Evolutionary conservation across 2,329 filamentous ascomycete genomes (phyloP), one percentile per base, ranked within the genome.

Genomic region (Trichoderma atroviride): DNA sequence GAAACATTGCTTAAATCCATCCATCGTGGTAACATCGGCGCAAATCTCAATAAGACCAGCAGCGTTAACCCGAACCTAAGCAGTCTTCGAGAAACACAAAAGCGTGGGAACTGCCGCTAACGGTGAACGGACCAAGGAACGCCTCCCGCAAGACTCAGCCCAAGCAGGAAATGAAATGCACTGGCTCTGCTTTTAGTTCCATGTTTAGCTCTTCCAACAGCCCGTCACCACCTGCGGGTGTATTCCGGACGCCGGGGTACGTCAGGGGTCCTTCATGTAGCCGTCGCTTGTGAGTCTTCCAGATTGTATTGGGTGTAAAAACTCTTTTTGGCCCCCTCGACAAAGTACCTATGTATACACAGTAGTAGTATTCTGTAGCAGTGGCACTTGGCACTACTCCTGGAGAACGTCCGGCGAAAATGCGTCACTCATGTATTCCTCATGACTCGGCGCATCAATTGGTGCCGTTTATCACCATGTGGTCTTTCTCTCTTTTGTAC

Each of bases 121-220:
- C 53, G 55, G 53, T 27, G 53, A 43, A 57, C 63, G 37, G 63
- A 27, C 63, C 37, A 66, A 66, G 53, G 19, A 66, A 58, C 63
- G 63, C 35, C 53, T 66, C 53, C 63, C 63, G 63, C 63, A 66
- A 50, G 37, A 58, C 56, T 66, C 37, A 66, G 63, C 63, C 62
- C 53, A n/a, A 66, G 63, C 19, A 50, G 63, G 53, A 66, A 53
- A 66, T 66, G 63, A 58, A 66, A 33, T 66, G 40, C 37, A 31
- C 35, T 50, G 33, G 63, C 6, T 50, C 52, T 37, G 40, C 19
- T 16, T 65, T 58, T 58, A 58, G 63, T n/a, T 50, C 52, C 63
- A 56, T 7, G 35, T 65, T 53, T 47, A 56, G 62, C 62, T 56
- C 52, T 33, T 33, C 62, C 35, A 56, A 57, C 33, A 43, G 53